Evolutionary conservation across 108 stramenopile genomes (phyloP).

Genomic region (Phaeodactylum tricornutum): DNA sequence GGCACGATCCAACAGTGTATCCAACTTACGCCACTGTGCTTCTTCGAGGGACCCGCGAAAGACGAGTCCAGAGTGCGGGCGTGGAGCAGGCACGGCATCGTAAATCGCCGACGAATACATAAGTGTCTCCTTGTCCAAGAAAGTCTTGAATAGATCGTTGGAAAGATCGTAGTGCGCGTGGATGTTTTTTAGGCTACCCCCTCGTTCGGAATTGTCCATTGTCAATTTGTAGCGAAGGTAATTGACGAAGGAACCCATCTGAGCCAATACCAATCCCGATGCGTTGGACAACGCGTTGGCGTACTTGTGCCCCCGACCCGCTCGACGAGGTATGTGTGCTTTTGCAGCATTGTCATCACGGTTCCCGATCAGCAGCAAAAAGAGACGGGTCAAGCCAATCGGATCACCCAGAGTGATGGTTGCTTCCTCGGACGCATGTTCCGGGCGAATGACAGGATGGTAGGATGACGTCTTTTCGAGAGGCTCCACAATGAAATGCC

Average conservation of each 20-base stretch:
- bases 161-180: slow-evolving; percentile 95
- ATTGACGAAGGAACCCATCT: slow-evolving; percentile 78
- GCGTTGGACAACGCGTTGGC: slow-evolving; percentile 60
- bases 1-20: slow-evolving; percentile 74
- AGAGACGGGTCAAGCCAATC: slow-evolving; percentile 66
- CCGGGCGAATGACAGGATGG: slow-evolving; percentile 35
- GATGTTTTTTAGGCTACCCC: slow-evolving; percentile 76
- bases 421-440: slow-evolving; percentile 31
- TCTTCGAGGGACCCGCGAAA: slow-evolving; percentile 65
- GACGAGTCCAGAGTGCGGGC: slow-evolving; percentile 11
- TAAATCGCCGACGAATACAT: slow-evolving; percentile 93
- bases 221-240: slow-evolving; percentile 76
- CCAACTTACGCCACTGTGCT: slow-evolving; percentile 94
- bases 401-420: slow-evolving; percentile 64
- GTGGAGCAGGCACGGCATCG: slow-evolving; percentile 50
- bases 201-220: slow-evolving; percentile 91
- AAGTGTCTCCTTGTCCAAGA: slow-evolving; percentile 77
- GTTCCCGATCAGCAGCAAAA: slow-evolving; percentile 82
- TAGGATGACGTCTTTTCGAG: slow-evolving; percentile 54
- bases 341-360: slow-evolving; percentile 38
- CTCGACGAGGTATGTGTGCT: slow-evolving; percentile 26
- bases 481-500: slow-evolving; percentile 74
- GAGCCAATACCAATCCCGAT: slow-evolving; percentile 65
- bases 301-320: slow-evolving; percentile 35
- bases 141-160: slow-evolving; percentile 86